Percentiles rank a stretch among this genome's conserved stretches.
Conservation (phyloP, 2,329 filamentous ascomycete species). For the Fusarium sp. region DNA sequence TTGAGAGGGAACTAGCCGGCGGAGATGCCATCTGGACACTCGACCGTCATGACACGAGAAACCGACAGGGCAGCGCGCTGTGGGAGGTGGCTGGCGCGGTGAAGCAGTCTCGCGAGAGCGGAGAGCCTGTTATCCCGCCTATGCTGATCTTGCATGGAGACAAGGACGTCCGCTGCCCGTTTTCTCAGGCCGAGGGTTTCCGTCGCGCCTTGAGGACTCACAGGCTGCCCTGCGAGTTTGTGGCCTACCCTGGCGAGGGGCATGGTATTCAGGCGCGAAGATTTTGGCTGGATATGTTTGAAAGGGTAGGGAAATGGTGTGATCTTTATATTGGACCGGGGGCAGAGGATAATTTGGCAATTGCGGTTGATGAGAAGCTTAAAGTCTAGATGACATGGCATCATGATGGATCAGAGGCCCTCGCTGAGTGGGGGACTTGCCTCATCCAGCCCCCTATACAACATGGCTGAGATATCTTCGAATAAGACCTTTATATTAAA, state of each 20-base stretch:
- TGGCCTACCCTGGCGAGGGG: slow-evolving; percentile 17
- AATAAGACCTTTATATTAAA: not conserved
- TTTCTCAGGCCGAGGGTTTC: slow-evolving; percentile 21
- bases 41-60: slow-evolving; percentile 6
- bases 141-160: slow-evolving; percentile 33
- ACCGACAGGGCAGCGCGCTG: slow-evolving; percentile 27
- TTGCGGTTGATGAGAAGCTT: not conserved
- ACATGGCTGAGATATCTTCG: not conserved
- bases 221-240: slow-evolving; percentile 22
- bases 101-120: not conserved
- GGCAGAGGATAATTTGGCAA: not conserved
- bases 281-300: slow-evolving; percentile 34
- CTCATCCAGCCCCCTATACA: not conserved
- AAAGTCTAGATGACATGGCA: not conserved
- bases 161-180: slow-evolving; percentile 27
- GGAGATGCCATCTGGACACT: slow-evolving; percentile 24
- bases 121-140: slow-evolving; percentile 10
- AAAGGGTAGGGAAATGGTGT: slow-evolving; percentile 26
- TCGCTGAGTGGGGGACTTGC: fast-evolving
- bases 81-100: slow-evolving; percentile 24
- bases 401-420: not conserved
- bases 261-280: slow-evolving; percentile 18
- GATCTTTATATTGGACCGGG: slow-evolving; percentile 15
- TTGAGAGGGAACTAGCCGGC: slow-evolving; percentile 20
- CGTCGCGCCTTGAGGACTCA: slow-evolving; percentile 17